Conservation (phyloP, 139 green algal species). For the Astrephomene gubernaculifera region DNA sequence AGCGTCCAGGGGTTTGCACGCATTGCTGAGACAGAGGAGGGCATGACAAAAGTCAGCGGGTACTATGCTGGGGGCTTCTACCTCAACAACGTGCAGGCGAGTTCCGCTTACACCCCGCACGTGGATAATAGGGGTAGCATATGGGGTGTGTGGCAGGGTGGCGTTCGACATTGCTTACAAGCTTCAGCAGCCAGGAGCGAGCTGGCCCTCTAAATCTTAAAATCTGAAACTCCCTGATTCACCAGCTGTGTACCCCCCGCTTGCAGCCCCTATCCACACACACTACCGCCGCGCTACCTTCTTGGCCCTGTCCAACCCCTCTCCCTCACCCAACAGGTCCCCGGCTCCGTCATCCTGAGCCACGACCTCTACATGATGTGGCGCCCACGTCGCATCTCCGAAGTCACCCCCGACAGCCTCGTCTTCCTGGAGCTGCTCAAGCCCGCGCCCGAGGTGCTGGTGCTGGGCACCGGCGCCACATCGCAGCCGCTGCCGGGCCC, state of each 20-base stretch:
- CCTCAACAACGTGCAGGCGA: slow-evolving; percentile 61
- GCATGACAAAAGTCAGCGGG: slow-evolving; percentile 60
- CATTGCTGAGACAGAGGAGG: slow-evolving; percentile 58
- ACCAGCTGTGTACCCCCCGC: too few relatives aligned
- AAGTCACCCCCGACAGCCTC: slow-evolving; percentile 56
- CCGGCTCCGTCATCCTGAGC: slow-evolving; percentile 51
- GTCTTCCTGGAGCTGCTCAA: slow-evolving; percentile 57
- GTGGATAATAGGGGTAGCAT: too few relatives aligned
- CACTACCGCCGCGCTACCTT: too few relatives aligned
- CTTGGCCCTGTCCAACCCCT: too few relatives aligned
- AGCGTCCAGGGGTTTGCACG: slow-evolving; percentile 43
- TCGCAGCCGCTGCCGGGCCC: slow-evolving; percentile 48
- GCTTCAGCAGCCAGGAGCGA: too few relatives aligned
- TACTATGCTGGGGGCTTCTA: slow-evolving; percentile 62
- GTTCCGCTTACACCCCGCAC: neutral
- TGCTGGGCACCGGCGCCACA: slow-evolving; percentile 55
- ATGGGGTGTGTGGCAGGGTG: too few relatives aligned
- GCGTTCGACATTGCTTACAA: too few relatives aligned
- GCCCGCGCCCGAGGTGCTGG: slow-evolving; percentile 60
- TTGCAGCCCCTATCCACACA: too few relatives aligned
- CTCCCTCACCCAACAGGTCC: slow-evolving; percentile 36
- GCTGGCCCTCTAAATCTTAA: too few relatives aligned
- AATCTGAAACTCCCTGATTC: too few relatives aligned
- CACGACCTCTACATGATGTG: slow-evolving; percentile 59
- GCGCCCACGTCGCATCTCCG: slow-evolving; percentile 48